phyloP scores from a whole-genome alignment of 1,284 basidiomycete genomes.

The Trichosporon coremiiforme region DNA sequence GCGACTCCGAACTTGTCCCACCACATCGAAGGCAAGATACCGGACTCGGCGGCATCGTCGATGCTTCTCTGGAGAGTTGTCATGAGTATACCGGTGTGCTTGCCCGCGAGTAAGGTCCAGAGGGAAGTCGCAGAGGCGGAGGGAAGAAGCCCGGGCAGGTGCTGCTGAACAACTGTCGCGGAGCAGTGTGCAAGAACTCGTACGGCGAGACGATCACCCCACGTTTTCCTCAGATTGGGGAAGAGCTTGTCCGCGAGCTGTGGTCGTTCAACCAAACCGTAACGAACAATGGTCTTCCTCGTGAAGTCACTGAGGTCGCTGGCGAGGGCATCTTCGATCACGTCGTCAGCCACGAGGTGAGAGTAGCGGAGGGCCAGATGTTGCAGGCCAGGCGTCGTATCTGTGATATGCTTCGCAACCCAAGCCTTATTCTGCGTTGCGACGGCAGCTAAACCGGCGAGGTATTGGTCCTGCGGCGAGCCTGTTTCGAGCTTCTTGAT shows the following conservation, averaged over 20 bases:
- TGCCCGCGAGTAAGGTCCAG: not conserved
- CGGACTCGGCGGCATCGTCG: not conserved
- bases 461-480: conserved; percentile 1
- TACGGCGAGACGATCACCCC: not conserved
- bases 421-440: conserved; percentile 4
- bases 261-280: not conserved
- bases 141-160: not conserved
- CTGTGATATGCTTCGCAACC: not conserved
- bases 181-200: conserved; percentile 4
- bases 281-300: not conserved
- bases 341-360: not conserved
- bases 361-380: conserved; percentile 7
- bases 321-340: not conserved
- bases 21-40: not conserved
- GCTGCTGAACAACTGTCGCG: not conserved
- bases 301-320: conserved; percentile 3
- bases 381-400: not conserved
- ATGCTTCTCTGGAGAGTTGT: not conserved
- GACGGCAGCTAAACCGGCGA: not conserved
- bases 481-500: not conserved
- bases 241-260: not conserved
- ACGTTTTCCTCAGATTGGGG: not conserved
- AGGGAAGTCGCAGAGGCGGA: not conserved
- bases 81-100: not conserved
- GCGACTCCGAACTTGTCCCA: not conserved